Base-by-base conservation (phyloP, 2,329 filamentous ascomycete genomes). In the Pestalotiopsis sp. region DNA sequence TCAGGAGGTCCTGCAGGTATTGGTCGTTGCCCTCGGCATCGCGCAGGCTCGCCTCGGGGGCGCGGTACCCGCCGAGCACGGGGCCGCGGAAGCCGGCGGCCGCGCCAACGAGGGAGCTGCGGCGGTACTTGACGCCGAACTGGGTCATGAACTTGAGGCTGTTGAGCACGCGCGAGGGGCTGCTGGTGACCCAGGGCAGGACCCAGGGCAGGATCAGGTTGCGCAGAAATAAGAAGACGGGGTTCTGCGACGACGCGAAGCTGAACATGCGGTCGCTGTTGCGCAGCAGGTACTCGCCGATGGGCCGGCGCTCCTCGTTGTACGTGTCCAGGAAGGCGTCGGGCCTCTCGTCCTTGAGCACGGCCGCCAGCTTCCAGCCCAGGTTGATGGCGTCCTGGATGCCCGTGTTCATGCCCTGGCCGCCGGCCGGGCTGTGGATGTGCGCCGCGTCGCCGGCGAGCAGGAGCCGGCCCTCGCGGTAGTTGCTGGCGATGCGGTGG, bases 391-490 rank as follows among this genome's bases (percentile, higher is more conserved):
- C 82, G 67, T 88, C 86, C 27, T 85, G 83, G 23, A 89, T 81
- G 0, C 86, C 86, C 0, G 85, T 85, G 72, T 89, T 89, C 84
- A 89, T 86, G 1, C 87, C 87, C 72, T 88, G 87, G 0, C 85
- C 88, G 2, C 86, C 87, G 0, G 84, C 83, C 0, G 86, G 86
- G 49, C 81, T 86, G 69, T 89, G 86, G 13, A 86, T 86, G 69
- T 90, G 87, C 1, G 85, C 86, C 5, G 87, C 86, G 67, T 90
- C 88, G 14, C 87, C 87, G 1, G 84, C 86, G 0, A 90, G 76
- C 59, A 89, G 85, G 3, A 87, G 79, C 3, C 86, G 81, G 2
- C 83, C 82, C 25, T 81, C 79, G 5, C 83, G 82, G 72, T 86
- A 76, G 36, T 68, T 68, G 25, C 76, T 75, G 3, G 78, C 76